Evolutionary conservation across 805 yeast genomes (phyloP), one percentile per base, ranked within the genome.

Genomic region (Sugiyamaella marilandica): DNA sequence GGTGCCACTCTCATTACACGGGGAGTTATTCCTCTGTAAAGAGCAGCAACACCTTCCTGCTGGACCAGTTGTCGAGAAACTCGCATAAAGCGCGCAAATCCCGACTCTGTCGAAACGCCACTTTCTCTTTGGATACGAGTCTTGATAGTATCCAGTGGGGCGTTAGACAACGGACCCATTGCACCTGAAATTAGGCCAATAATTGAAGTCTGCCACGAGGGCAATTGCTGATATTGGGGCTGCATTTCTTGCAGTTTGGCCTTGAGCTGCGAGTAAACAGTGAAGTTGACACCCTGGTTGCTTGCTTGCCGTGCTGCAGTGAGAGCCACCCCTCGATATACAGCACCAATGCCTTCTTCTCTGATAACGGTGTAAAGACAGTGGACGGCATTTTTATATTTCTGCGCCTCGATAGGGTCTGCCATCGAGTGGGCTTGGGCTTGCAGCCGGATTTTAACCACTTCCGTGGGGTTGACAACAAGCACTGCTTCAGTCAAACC

Each of bases 1-100:
- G 99, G 97, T 10, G 99, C 99, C 49, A 92, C 99, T 74, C 99
- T 85, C 95, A 92, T 91, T 62, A 92, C 92, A 75, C 99, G 85
- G 62, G 99, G 99, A 21, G 97, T 90, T 67, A 92, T 92, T 74
- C 99, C 99, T 69, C 92, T 88, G 77, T 92, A 92, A 69, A 92
- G 79, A 41, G 96, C 95, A 51, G 79, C 77, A 60, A 83, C 74
- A 61, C 99, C 99, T 73, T 90, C 96, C 74, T 89, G 95, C 67
- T 82, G 83, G 60, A 91, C 74, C 70, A 92, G 78, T 65, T 84
- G 91, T 46, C 74, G 74, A 55, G 95, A 88, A 64, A 94, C 92
- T 68, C 91, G 80, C 36, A 78, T 71, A 62, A 92, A 90, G 71
- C 96, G 81, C 51, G 80, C 81, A 70, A 88, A 68, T 33, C 94